Evolutionary conservation across 495 filamentous ascomycete species (phyloP).

Genomic region (Trichoderma asperelloides): DNA sequence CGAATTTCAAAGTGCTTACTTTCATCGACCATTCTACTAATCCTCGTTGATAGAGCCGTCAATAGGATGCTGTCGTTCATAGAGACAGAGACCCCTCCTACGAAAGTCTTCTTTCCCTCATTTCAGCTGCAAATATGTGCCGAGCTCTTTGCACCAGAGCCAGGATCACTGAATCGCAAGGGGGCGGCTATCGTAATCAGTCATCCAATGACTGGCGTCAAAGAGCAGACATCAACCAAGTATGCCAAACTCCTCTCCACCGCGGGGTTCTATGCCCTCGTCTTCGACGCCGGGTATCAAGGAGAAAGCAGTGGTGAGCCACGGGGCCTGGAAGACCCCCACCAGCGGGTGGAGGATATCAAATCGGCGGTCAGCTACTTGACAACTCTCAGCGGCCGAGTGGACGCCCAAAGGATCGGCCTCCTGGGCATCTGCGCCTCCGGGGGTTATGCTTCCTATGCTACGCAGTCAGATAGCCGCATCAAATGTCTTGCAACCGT

Average conservation of each 20-base stretch:
- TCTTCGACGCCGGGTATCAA: conserved; percentile 33
- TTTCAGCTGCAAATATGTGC: conserved; percentile 8
- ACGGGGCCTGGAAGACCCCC: conserved; percentile 29
- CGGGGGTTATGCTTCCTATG: conserved; percentile 27
- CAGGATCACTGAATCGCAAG: conserved; percentile 10
- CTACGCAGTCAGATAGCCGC: conserved; percentile 29
- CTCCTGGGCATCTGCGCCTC: conserved; percentile 34
- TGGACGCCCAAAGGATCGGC: conserved; percentile 27
- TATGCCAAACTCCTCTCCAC: conserved; percentile 25
- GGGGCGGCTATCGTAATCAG: conserved; percentile 26
- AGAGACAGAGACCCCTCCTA: neutral
- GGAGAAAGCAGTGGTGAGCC: conserved; percentile 29
- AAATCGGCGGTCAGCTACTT: conserved; percentile 30
- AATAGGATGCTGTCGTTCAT: neutral
- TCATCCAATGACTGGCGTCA: conserved; percentile 28
- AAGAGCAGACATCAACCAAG: conserved; percentile 30
- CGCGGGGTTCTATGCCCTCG: conserved; percentile 25
- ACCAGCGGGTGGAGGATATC: conserved; percentile 31
- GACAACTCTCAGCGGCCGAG: conserved; percentile 15
- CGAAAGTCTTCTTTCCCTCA: neutral
- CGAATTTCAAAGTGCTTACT: neutral
- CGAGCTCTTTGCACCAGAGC: neutral
- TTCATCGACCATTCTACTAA: neutral
- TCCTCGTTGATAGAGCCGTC: neutral
- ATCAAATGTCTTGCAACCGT: conserved; percentile 31